phyloP scores from a whole-genome alignment of 2,329 filamentous ascomycete species.

The Mollisia scopiformis region DNA sequence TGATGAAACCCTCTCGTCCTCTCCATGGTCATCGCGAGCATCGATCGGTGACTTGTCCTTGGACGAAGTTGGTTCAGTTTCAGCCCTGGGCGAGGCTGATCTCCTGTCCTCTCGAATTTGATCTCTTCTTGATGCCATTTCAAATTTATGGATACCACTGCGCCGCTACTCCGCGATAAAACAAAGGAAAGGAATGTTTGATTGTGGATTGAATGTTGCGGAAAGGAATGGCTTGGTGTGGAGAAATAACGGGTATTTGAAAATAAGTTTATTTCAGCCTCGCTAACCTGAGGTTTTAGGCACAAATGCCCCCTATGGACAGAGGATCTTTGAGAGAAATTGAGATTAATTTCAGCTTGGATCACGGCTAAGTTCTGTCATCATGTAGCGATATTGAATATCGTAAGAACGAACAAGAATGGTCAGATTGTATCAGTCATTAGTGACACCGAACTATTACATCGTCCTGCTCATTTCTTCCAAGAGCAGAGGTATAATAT shows the following conservation, averaged over 20 bases:
- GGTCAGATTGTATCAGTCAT: neutral
- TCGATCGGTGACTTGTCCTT: neutral
- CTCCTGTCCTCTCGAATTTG: neutral
- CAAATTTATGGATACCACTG: neutral
- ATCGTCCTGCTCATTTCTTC: neutral
- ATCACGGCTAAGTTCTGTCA: no score
- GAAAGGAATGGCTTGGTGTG: neutral
- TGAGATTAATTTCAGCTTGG: no score
- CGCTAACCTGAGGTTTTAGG: no score
- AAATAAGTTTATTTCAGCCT: neutral
- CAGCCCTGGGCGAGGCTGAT: slow-evolving; percentile 12
- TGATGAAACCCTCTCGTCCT: neutral
- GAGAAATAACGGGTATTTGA: neutral
- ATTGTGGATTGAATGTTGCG: neutral
- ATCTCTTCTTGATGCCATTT: slow-evolving; percentile 17
- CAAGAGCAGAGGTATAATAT: neutral
- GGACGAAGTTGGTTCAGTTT: neutral
- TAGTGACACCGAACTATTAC: neutral
- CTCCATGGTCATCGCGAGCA: neutral
- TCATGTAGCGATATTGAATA: no score
- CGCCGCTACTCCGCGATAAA: slow-evolving; percentile 4
- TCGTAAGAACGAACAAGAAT: no score
- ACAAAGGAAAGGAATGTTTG: slow-evolving; percentile 20
- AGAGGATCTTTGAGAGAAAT: no score
- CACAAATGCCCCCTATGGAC: no score